Base-by-base conservation (phyloP, 1,284 basidiomycete species). In the Leccinum subspadiceum region DNA sequence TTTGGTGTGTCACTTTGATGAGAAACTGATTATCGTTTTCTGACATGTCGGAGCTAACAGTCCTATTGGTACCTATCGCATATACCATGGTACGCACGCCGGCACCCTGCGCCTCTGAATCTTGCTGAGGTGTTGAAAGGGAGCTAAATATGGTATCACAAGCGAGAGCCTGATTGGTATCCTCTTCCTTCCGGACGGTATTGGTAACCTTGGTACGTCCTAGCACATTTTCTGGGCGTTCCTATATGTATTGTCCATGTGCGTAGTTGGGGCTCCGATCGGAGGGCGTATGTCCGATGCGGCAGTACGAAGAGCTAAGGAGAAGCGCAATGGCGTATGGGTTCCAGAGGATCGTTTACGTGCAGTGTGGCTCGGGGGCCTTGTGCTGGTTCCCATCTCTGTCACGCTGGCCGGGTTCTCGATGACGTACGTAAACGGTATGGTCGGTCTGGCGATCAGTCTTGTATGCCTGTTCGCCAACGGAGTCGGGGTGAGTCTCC, bases 291-390 rank as follows among this genome's bases (percentile, higher is more conserved):
- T 82, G 2, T 84, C 85, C 0, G 87, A 89, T 68, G 61, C 63
- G 17, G 74, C 76, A 0, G 76, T 90, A 24, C 69, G 75, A n/a
- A 69, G 68, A 10, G 83, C 79, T 69, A 79, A 81, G 29, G 73
- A 72, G 56, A 72, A 76, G n/a, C 77, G 86, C 37, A 78, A 78
- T 46, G 84, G 75, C 6, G 64, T 72, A 13, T 81, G 77, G 81
- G 75, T 78, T 4, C 84, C 86, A 0, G 87, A 90, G 68, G 87
- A 88, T 66, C 77, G 87, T 3, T 75, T 89, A 26, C 75, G 79
- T 8, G 83, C 80, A 0, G 76, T 77, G 0, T 68, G 84, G 46
- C 61, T 80, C 6, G 85, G 83, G 15, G 75, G 76, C 0, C 74
- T 74, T 0, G 33, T 83, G 5, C 64, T 85, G 39, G 72, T 82